Evolutionary conservation across 2,329 filamentous ascomycete species (phyloP), one percentile per base, ranked within the genome.

Genomic region (Dothideomycetes sp.): DNA sequence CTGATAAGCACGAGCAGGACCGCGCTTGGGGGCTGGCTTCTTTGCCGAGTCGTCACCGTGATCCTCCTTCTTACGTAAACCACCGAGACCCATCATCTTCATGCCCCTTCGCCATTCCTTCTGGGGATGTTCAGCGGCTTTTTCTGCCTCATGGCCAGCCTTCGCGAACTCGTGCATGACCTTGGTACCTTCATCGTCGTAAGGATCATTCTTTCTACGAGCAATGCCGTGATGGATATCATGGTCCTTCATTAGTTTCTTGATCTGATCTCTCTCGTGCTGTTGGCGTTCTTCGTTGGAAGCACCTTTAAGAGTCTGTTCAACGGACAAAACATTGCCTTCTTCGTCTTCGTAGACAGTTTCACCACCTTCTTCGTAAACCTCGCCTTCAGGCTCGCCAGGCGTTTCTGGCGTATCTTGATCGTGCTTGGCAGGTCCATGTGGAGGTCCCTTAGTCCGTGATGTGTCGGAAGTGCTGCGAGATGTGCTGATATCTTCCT

Each of bases 271-370:
- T 29, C 67, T 67, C 52, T 80, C 82, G 30, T 76, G 71, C 52
- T 76, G 74, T 34, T 74, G 64, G 32, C 78, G 62, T 49, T 85
- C 73, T n/a, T 74, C 71, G 4, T 74, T 70, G 32, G 52, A 51
- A 22, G 63, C 58, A 7, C 53, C 54, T 11, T 49, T 43, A 20
- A 54, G 49, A 15, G 64, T 70, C 29, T 74, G 61, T 48, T 80
- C 70, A 0, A 84, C 75, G 13, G 76, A 76, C 5, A 95, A 58
- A 3, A 95, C 88, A 41, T 95, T 88, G 6, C 89, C 89, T 43
- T 94, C 82, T 47, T 80, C 70, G 51, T 94, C 83, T 60, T 96
- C 89, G 42, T 93, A 77, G 5, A 95, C 66, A 27, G 91, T 73
- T 16, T 93, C 63, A 39, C 80, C 60, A 1, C 88, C 87, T 62